These are phyloP conservation scores for Penicillium canescens DNA, from an alignment of 495 filamentous ascomycete species.

Conservation along the genomic window DNA sequence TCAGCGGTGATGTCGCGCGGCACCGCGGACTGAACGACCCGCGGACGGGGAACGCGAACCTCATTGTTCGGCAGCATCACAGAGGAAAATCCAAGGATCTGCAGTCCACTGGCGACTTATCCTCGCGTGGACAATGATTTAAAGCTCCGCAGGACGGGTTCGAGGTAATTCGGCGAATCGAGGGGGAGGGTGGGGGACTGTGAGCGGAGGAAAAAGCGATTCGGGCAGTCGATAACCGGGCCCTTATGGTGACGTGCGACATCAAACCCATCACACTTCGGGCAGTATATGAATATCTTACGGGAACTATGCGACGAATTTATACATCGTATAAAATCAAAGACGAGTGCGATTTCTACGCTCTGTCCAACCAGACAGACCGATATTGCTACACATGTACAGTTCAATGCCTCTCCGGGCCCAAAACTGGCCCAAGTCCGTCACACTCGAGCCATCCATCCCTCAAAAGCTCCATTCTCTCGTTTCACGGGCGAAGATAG, in stretches of 20 bases:
- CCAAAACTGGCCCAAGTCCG: slow-evolving; percentile 18
- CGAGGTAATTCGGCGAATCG: slow-evolving; percentile 9
- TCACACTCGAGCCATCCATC: slow-evolving; percentile 16
- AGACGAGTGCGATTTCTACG: slow-evolving; percentile 31
- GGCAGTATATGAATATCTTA: slow-evolving; percentile 1
- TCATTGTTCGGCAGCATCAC: slow-evolving; percentile 44
- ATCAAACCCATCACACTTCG: slow-evolving; percentile 9
- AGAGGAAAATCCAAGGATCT: slow-evolving; percentile 19
- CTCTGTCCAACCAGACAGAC: slow-evolving; percentile 21
- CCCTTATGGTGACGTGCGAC: slow-evolving; percentile 23
- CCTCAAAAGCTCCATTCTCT: slow-evolving; percentile 22
- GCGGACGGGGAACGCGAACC: slow-evolving; percentile 34
- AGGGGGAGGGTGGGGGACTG: slow-evolving; percentile 19
- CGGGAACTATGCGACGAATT: slow-evolving; percentile 6
- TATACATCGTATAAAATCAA: slow-evolving; percentile 10
- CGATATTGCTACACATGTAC: slow-evolving; percentile 51
- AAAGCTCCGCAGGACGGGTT: slow-evolving; percentile 1
- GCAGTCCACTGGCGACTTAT: slow-evolving; percentile 32
- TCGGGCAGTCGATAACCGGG: slow-evolving; percentile 18
- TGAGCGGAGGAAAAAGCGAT: slow-evolving; percentile 26
- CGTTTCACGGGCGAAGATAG: slow-evolving; percentile 4
- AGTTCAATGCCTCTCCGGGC: slow-evolving; percentile 27
- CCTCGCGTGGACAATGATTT: slow-evolving; percentile 10
- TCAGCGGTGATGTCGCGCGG: slow-evolving; percentile 75
- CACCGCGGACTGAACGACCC: slow-evolving; percentile 46